Base-by-base conservation (phyloP, 108 stramenopile genomes). In the Cyclotella baltica region DNA sequence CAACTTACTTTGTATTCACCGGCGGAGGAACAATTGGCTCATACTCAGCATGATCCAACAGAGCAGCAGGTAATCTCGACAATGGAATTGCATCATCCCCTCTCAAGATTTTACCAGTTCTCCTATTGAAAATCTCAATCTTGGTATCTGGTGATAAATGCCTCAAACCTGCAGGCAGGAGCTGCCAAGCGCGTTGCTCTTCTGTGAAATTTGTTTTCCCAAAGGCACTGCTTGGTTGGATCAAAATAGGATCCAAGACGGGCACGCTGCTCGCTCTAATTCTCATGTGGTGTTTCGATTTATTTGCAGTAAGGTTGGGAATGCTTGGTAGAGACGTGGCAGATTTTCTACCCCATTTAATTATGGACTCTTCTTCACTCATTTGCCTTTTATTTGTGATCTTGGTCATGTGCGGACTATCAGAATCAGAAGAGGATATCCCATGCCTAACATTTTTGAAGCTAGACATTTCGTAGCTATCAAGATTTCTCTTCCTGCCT, bases 71-170 rank as follows among this genome's bases (percentile, higher is more conserved):
- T 63, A 85, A 56, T 38, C 81, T 80, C 36, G 31, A 37, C 16
- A 81, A 38, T 9, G 58, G 50, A 34, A 85, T 57, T 18, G 84
- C 84, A 19, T 70, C 75, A 16, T 71, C 40, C 27, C 84, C 84
- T 37, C 34, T 72, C 80, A 85, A 70, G 47, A 85, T 56, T 61
- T 20, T 63, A 0, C 84, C 84, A 15, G 80, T 85, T 28, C 48
- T 68, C 22, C 84, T 76, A 85, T 85, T 80, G 35, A 85, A 81
- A 46, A 85, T 76, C 15, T 85, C 84, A n/a, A 85, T 73, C 25
- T 72, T 67, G 16, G 70, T 69, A 35, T 81, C 79, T 31, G 70
- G 61, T 15, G 75, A 59, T n/a, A 85, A 50, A 46, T 85, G 75
- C 10, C 75, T 36, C 25, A 81, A 18, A 16, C 46, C 67, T 31